phyloP scores from a whole-genome alignment of 129 eudicot species.

The carrot (Daucus carota) region DH1_v3.0 NC_030382.2:40537001-40537500 shows the following conservation, averaged over 20 bases:
- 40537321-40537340: constrained; percentile 68
- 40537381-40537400: constrained; percentile 96
- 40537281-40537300: background rate
- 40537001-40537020: constrained; percentile 2
- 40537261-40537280: background rate
- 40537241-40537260: background rate
- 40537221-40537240: constrained; percentile 38
- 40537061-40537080: background rate
- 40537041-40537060: background rate
- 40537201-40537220: constrained; percentile 98
- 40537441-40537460: constrained; percentile 9
- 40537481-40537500: constrained; percentile 56
- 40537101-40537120: constrained; percentile 91
- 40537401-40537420: background rate
- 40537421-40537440: background rate
- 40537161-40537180: constrained; percentile 96
- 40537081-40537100: constrained; percentile 93
- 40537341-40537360: constrained; percentile 84
- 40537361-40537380: constrained; percentile 76
- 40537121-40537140: constrained; percentile 60
- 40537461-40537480: background rate
- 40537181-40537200: constrained; percentile 98
- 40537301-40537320: constrained; percentile 85
- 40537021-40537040: background rate
- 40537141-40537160: constrained; percentile 78